Percentiles rank a stretch among this genome's conserved stretches.
Evolutionary conservation across 2,329 filamentous ascomycete species (phyloP).

Genomic region (Aureobasidium sp.): DNA sequence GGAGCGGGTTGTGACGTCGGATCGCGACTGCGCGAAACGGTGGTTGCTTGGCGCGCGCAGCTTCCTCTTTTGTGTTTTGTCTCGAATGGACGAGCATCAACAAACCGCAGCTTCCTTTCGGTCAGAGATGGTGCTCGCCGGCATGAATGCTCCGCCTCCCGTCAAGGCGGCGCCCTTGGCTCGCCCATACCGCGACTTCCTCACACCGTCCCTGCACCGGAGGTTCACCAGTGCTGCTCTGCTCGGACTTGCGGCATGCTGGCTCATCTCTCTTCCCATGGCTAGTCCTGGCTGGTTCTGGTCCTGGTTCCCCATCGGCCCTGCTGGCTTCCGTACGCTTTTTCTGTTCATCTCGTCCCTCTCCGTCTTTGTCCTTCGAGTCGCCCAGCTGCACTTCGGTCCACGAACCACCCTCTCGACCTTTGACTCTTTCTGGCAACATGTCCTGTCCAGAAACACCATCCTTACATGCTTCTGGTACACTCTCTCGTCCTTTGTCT

Average conservation of each 20-base stretch:
- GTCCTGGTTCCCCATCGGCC: slow-evolving; percentile 79
- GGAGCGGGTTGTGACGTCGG: slow-evolving; percentile 7
- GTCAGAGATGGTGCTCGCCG: not conserved
- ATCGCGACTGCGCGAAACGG: not conserved
- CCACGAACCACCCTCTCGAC: slow-evolving; percentile 60
- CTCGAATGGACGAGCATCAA: not conserved
- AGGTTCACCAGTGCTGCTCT: slow-evolving; percentile 74
- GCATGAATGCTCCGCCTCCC: not conserved
- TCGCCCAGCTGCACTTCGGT: slow-evolving; percentile 43
- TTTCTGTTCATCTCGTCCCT: slow-evolving; percentile 72
- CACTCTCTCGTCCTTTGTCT: slow-evolving; percentile 67
- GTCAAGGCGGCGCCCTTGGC: slow-evolving; percentile 2
- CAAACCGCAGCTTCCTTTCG: not conserved
- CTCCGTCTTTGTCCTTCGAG: slow-evolving; percentile 74
- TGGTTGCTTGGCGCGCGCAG: slow-evolving; percentile 15
- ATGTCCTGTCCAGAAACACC: slow-evolving; percentile 53
- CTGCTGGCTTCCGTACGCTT: slow-evolving; percentile 65
- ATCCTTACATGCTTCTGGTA: slow-evolving; percentile 71
- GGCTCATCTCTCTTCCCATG: slow-evolving; percentile 63
- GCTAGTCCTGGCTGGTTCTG: slow-evolving; percentile 50
- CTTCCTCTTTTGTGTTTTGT: slow-evolving; percentile 10
- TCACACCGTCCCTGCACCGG: slow-evolving; percentile 80
- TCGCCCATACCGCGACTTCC: slow-evolving; percentile 72
- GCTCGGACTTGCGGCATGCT: slow-evolving; percentile 64
- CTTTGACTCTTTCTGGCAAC: slow-evolving; percentile 55